phyloP scores from a whole-genome alignment of 306 rosid genomes.

The Dryas drummondii region DNA sequence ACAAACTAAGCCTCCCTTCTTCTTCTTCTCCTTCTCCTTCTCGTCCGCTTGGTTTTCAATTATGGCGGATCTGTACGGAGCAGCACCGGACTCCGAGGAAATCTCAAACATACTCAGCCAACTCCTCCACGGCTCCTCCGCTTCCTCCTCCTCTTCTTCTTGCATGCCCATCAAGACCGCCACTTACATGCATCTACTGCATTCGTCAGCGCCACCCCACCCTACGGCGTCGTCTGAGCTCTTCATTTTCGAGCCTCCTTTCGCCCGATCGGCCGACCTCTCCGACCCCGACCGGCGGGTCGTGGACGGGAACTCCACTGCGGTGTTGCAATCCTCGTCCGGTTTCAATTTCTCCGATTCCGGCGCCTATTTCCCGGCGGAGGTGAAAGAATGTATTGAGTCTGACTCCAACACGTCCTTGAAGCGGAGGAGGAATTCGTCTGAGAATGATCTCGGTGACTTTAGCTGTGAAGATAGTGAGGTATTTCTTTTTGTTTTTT shows the following conservation, averaged over 20 bases:
- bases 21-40: not conserved
- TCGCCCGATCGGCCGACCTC: conserved; percentile 21
- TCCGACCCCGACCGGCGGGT: conserved; percentile 25
- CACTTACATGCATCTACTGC: conserved; percentile 25
- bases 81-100: conserved; percentile 55
- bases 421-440: conserved; percentile 35
- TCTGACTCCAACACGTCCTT: conserved; percentile 34
- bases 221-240: conserved; percentile 14
- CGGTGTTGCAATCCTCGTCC: conserved; percentile 11
- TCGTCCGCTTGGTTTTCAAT: conserved; percentile 16
- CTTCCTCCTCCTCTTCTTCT: conserved; percentile 27
- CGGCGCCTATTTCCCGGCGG: conserved; percentile 22
- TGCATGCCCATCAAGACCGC: conserved; percentile 31
- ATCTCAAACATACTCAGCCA: conserved; percentile 62
- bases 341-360: conserved; percentile 22
- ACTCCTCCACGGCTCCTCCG: conserved; percentile 36
- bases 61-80: conserved; percentile 58
- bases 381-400: conserved; percentile 33
- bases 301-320: conserved; percentile 20
- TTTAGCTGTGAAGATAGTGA: conserved; percentile 48
- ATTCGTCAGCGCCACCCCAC: conserved; percentile 26
- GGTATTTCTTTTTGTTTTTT: conserved; percentile 28
- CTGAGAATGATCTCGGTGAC: conserved; percentile 46
- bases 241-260: conserved; percentile 19
- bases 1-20: not conserved